phyloP scores from a whole-genome alignment of 805 yeast genomes.

The Wickerhamiella parazyma region DNA sequence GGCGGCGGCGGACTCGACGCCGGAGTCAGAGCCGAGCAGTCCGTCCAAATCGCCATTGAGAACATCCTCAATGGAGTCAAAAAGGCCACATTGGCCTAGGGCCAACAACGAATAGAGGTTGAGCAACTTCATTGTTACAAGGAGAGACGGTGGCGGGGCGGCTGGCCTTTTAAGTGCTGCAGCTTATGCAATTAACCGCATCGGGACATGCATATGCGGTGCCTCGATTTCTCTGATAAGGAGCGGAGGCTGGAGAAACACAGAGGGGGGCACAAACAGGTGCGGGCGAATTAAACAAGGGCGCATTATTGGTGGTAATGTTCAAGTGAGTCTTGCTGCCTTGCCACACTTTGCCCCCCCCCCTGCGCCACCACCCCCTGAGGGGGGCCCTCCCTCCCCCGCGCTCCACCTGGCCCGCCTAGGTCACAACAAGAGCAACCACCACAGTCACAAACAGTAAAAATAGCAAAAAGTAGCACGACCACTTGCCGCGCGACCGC shows the following conservation, averaged over 20 bases:
- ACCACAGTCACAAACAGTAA: conserved; percentile 46
- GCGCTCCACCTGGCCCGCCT: background rate
- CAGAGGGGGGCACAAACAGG: too few relatives aligned
- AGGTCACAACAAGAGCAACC: conserved; percentile 23
- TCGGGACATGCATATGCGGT: conserved; percentile 1
- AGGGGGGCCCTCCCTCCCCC: background rate
- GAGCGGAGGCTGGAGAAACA: too few relatives aligned
- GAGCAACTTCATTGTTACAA: conserved; percentile 4
- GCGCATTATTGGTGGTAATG: too few relatives aligned
- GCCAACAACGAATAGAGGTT: conserved; percentile 6
- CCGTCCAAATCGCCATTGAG: conserved; percentile 4
- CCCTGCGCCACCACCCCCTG: background rate
- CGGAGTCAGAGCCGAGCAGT: conserved; percentile 1
- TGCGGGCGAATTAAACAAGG: too few relatives aligned
- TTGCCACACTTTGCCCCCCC: too few relatives aligned
- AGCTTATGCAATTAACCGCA: conserved; percentile 2
- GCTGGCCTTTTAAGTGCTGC: background rate
- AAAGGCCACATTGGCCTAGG: conserved; percentile 7
- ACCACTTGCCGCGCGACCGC: conserved; percentile 54
- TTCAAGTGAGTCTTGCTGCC: too few relatives aligned
- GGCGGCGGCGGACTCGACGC: conserved; percentile 6
- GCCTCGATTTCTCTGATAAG: conserved; percentile 5
- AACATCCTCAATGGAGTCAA: conserved; percentile 7
- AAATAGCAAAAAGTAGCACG: conserved; percentile 49
- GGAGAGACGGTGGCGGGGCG: background rate